These are phyloP conservation scores for Kondoa subrosea DNA, from an alignment of 768 basidiomycete genomes.

Conservation along the genomic window DNA sequence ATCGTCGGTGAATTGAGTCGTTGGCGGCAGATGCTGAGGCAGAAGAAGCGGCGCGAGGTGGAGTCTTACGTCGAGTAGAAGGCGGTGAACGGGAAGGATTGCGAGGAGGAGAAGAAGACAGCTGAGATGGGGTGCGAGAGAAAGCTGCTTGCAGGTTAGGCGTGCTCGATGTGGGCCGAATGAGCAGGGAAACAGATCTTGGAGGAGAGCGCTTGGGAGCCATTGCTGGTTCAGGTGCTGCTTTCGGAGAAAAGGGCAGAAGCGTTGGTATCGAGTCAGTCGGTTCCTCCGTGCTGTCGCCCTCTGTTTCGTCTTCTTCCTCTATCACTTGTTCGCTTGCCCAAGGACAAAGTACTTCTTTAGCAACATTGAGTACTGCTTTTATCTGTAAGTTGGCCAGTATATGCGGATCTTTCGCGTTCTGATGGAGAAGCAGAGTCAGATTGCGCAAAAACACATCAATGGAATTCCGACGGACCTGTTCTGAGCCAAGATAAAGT, in stretches of 20 bases:
- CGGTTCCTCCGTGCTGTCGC: neutral
- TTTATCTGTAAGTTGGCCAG: constrained; percentile 57
- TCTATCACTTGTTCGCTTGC: neutral
- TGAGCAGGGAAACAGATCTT: constrained; percentile 36
- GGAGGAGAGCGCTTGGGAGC: neutral
- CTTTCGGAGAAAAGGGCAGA: neutral
- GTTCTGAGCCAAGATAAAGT: constrained; percentile 73
- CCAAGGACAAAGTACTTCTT: constrained; percentile 48
- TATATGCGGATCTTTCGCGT: constrained; percentile 61
- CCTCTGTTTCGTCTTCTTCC: neutral
- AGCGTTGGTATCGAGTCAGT: neutral
- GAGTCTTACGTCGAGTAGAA: neutral
- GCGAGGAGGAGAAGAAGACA: neutral
- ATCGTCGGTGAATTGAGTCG: constrained; percentile 18
- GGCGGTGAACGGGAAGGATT: neutral
- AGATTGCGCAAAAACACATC: neutral
- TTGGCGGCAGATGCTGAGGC: neutral
- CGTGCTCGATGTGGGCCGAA: constrained; percentile 50
- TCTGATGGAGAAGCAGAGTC: constrained; percentile 34
- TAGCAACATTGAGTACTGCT: constrained; percentile 77
- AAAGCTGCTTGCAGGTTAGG: constrained; percentile 40
- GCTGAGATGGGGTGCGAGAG: constrained; percentile 5
- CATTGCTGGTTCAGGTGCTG: neutral
- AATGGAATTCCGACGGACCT: constrained; percentile 27
- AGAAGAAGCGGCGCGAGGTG: neutral